Evolutionary conservation across 441 rosid species (phyloP), one percentile per base, ranked within the genome.

Genomic region (Dalechampia spathulata): DNA sequence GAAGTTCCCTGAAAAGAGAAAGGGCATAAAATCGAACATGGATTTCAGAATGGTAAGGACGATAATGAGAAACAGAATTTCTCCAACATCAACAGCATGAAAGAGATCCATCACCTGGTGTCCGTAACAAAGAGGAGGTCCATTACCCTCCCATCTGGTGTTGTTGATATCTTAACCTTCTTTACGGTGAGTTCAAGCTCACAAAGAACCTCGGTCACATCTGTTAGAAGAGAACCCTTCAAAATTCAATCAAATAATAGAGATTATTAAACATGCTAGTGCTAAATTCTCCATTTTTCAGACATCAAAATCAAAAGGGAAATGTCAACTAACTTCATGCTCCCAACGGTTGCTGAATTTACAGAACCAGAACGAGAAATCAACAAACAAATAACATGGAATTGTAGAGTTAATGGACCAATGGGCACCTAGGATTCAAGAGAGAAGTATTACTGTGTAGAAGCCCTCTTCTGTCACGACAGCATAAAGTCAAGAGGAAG

Each of bases 111-210:
- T 47, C 7, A 91, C 98, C 98, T 88, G 65, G 83, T 78, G 73
- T 92, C 98, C 8, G 95, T 88, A 60, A 92, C 46, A 61, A 86
- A 92, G 84, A 92, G 86, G 26, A 92, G 78, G 81, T 84, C 98
- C 87, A 92, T 76, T 54, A 84, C 96, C 62, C 66, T 86, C 36
- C 87, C 98, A 61, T 92, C 95, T 37, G 98, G 96, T 5, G 96
- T 91, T 12, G 98, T 91, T 7, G 98, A 88, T 58, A 91, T 86
- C 81, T 91, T 91, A 58, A 91, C 96, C 71, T 82, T 91, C 78
- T 81, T 78, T 61, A 91, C 80, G 51, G 65, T 75, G 67, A 91
- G 90, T 79, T 91, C 98, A 44, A 78, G 85, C 70, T 85, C 86
- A 63, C 81, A 86, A 16, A 91, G 89, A 71, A 75, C 91, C 61